Evolutionary conservation across 768 basidiomycete species (phyloP).

Genomic region (Mycena belliarum): DNA sequence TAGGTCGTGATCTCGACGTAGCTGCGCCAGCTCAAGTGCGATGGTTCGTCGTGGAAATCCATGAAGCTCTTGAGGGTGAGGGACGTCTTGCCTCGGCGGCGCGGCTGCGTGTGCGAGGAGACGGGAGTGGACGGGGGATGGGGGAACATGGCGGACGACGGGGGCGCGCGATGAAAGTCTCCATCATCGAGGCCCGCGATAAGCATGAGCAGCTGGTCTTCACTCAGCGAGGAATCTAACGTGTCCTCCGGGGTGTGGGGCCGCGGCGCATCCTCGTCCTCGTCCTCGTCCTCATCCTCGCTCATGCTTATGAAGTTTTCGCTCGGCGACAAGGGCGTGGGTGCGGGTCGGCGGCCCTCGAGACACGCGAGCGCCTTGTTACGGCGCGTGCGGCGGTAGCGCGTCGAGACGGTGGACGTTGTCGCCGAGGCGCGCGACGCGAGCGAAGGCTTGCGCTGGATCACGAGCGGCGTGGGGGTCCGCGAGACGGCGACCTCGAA

Average conservation of each 20-base stretch:
- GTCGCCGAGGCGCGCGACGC: constrained; percentile 11
- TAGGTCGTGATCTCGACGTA: constrained; percentile 43
- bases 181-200: constrained; percentile 16
- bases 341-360: constrained; percentile 38
- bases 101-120: background rate
- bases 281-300: constrained; percentile 46
- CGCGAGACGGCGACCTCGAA: constrained; percentile 1
- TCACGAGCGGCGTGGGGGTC: background rate
- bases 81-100: constrained; percentile 44
- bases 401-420: constrained; percentile 16
- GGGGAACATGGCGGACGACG: background rate
- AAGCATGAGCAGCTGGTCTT: constrained; percentile 17
- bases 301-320: constrained; percentile 51
- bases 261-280: constrained; percentile 7
- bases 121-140: constrained; percentile 4
- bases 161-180: constrained; percentile 7
- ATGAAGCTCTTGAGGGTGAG: constrained; percentile 49
- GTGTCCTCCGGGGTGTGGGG: constrained; percentile 8
- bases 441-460: constrained; percentile 16
- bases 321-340: constrained; percentile 13
- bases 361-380: constrained; percentile 49
- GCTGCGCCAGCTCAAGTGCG: constrained; percentile 46
- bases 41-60: constrained; percentile 44
- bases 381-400: constrained; percentile 38
- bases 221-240: constrained; percentile 11